phyloP scores from a whole-genome alignment of 2,329 filamentous ascomycete genomes.

The Aurifilum marmelostoma region DNA sequence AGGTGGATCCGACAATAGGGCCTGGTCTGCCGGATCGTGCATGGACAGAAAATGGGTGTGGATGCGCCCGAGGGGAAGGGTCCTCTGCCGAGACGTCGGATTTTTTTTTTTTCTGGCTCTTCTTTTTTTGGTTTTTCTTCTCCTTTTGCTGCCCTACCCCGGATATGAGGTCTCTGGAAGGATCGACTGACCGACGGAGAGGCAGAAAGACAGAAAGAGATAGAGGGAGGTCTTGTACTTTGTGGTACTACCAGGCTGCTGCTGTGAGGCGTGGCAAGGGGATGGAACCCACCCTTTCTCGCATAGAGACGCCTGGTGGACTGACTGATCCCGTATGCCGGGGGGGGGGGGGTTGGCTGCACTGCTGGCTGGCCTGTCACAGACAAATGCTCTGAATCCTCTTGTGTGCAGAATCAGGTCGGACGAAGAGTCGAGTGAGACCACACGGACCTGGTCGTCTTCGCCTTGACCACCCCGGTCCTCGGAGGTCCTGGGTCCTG shows the following conservation, averaged over 20 bases:
- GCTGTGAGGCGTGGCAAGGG: background rate
- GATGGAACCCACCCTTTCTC: background rate
- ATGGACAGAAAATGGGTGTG: constrained; percentile 9
- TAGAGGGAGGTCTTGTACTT: background rate
- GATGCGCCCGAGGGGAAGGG: constrained; percentile 9
- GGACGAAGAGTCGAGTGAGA: background rate
- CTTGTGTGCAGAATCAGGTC: background rate
- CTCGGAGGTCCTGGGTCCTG: too few relatives aligned
- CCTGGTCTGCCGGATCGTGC: constrained; percentile 13
- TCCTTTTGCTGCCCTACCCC: constrained; percentile 1
- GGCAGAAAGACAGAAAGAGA: background rate
- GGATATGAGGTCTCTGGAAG: constrained; percentile 14
- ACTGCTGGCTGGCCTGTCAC: background rate
- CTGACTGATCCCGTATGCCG: background rate
- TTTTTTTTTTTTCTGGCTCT: background rate
- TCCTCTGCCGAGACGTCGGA: background rate
- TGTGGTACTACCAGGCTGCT: background rate
- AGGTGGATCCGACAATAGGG: constrained; percentile 27
- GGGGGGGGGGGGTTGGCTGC: too few relatives aligned
- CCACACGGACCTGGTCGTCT: background rate
- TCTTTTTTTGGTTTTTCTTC: background rate
- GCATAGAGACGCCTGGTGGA: background rate
- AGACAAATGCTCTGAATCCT: background rate
- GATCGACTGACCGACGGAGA: background rate
- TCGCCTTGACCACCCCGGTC: background rate